Evolutionary conservation across 2,329 filamentous ascomycete genomes (phyloP).

Genomic region (Penicillium sp.): DNA sequence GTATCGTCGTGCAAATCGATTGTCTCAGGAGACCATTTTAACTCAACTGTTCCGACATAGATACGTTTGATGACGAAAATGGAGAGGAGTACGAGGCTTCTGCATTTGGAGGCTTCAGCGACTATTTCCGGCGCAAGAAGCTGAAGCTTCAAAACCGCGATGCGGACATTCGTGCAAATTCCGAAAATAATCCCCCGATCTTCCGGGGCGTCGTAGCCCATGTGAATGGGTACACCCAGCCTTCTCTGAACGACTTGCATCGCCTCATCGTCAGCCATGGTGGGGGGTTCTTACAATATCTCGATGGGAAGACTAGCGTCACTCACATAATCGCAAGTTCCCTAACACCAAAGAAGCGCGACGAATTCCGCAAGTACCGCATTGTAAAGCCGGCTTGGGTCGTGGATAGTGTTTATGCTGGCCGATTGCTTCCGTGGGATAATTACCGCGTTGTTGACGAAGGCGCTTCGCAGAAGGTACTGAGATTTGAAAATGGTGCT

Average conservation of each 20-base stretch:
- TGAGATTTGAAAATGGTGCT: constrained; percentile 61
- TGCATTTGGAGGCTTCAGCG: constrained; percentile 79
- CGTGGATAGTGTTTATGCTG: constrained; percentile 78
- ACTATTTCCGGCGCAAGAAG: constrained; percentile 95
- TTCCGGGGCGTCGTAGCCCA: constrained; percentile 90
- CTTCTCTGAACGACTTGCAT: constrained; percentile 84
- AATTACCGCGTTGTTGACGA: constrained; percentile 81
- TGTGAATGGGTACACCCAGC: constrained; percentile 94
- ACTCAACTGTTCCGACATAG: constrained; percentile 21
- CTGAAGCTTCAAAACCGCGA: constrained; percentile 96
- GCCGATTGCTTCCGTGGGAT: constrained; percentile 79
- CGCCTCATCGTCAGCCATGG: constrained; percentile 84
- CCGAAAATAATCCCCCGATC: constrained; percentile 69
- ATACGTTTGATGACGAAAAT: constrained; percentile 73
- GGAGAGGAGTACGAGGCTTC: constrained; percentile 90
- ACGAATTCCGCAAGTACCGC: constrained; percentile 82
- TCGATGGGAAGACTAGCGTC: constrained; percentile 89
- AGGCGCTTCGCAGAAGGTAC: constrained; percentile 73
- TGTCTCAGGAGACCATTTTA: constrained; percentile 2
- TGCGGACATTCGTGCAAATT: constrained; percentile 67
- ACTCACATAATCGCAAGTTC: constrained; percentile 94
- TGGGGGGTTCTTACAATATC: constrained; percentile 90
- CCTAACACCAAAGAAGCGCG: constrained; percentile 85
- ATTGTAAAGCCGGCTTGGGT: constrained; percentile 96
- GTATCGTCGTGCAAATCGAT: constrained; percentile 15